phyloP scores from a whole-genome alignment of 2,329 filamentous ascomycete species.

The Alternaria consortialis region DNA sequence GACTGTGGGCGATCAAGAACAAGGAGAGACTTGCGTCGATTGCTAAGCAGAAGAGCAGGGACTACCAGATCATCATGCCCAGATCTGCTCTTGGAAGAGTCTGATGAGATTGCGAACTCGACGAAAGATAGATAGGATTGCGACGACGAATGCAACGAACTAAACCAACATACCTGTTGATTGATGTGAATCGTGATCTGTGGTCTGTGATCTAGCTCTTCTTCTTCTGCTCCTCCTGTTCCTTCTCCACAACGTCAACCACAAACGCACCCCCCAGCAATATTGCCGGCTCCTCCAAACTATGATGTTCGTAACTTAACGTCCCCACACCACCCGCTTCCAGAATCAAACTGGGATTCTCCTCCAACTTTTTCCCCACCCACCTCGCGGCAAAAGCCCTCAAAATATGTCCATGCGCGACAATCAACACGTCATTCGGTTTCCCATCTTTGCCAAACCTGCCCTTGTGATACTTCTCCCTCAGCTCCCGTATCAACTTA shows the following conservation, averaged over 20 bases:
- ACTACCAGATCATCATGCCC: constrained; percentile 30
- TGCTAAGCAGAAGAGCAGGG: constrained; percentile 43
- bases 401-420: constrained; percentile 90
- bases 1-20: constrained; percentile 58
- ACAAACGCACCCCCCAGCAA: constrained; percentile 62
- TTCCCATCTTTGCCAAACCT: constrained; percentile 66
- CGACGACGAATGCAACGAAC: constrained; percentile 3
- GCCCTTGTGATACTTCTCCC: constrained; percentile 56
- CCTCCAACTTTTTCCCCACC: constrained; percentile 75
- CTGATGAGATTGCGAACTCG: background rate
- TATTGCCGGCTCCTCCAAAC: constrained; percentile 61
- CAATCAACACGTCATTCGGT: constrained; percentile 75
- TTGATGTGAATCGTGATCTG: background rate
- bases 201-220: background rate
- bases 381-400: constrained; percentile 88
- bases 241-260: constrained; percentile 58
- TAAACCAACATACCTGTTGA: background rate
- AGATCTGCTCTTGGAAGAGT: background rate
- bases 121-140: background rate
- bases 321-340: constrained; percentile 68
- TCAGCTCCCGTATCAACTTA: constrained; percentile 76
- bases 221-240: constrained; percentile 34
- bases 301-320: constrained; percentile 62
- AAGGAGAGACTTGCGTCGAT: constrained; percentile 48
- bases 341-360: constrained; percentile 81